A percentile compares a stretch with the other conserved stretches of the same genome.
Evolutionary conservation across 2,329 filamentous ascomycete genomes (phyloP).

Genomic region (Xylariaceae sp.): DNA sequence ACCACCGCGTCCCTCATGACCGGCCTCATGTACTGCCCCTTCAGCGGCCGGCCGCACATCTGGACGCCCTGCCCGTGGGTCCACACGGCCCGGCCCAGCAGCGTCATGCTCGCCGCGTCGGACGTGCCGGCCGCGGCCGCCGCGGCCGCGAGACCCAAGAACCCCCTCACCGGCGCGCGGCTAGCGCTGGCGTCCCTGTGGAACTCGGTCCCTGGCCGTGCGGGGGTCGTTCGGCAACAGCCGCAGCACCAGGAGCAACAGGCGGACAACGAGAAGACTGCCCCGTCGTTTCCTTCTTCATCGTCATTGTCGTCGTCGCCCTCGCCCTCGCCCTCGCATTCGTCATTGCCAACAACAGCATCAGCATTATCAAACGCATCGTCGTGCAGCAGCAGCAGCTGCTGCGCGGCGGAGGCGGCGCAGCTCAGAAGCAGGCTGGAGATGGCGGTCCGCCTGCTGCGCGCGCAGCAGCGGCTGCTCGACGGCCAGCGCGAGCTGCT

Average conservation of each 20-base stretch:
- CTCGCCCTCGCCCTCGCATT: too few species aligned
- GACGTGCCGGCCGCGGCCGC: conserved; percentile 2
- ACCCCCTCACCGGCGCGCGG: conserved; percentile 7
- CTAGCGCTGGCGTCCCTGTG: conserved; percentile 5
- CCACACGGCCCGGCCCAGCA: conserved; percentile 2
- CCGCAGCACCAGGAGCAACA: too few species aligned
- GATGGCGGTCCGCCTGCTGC: conserved; percentile 3
- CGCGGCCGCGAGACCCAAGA: conserved; percentile 1
- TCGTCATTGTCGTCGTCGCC: too few species aligned
- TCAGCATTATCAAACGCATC: too few species aligned
- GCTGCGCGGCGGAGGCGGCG: too few species aligned
- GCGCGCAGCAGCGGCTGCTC: conserved; percentile 9
- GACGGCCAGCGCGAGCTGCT: conserved; percentile 7
- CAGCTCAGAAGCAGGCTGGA: conserved; percentile 3
- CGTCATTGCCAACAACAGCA: too few species aligned
- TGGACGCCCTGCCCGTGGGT: conserved; percentile 11
- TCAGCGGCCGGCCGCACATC: conserved; percentile 7
- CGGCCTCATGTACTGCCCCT: conserved; percentile 14
- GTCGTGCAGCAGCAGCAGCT: too few species aligned
- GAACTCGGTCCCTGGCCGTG: conserved; percentile 2
- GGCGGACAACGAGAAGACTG: too few species aligned
- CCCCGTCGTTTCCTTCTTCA: too few species aligned
- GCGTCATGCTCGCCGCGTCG: conserved; percentile 8
- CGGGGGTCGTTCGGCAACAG: background rate
- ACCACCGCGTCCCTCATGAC: conserved; percentile 6